A percentile compares a stretch with the other conserved stretches of the same genome.
Conservation (phyloP, 257 asterid genomes). For the Catharanthus roseus region DNA sequence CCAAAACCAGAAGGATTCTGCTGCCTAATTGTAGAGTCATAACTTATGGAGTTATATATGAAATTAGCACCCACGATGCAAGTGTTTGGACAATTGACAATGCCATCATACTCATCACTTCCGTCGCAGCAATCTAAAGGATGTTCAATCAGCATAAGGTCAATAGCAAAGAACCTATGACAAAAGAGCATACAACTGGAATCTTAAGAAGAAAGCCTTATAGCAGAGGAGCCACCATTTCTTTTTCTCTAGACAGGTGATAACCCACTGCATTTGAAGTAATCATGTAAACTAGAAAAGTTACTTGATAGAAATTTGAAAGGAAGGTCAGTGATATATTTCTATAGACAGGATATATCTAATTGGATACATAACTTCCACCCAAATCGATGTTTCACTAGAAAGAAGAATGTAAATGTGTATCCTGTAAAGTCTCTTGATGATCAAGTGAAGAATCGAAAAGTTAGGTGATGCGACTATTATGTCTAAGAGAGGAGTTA, state of each 20-base stretch:
- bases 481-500: neutral
- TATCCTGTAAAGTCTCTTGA: neutral
- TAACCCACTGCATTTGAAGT: neutral
- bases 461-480: neutral
- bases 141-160: slow-evolving; percentile 18
- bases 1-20: slow-evolving; percentile 27
- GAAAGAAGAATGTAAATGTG: neutral
- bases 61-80: slow-evolving; percentile 83
- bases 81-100: slow-evolving; percentile 54
- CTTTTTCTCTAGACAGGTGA: neutral
- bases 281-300: neutral
- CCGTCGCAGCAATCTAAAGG: slow-evolving; percentile 92
- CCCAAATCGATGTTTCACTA: neutral
- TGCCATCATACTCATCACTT: slow-evolving; percentile 89
- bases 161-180: slow-evolving; percentile 7
- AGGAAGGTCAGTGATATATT: neutral
- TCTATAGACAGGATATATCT: neutral
- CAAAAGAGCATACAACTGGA: neutral
- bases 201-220: neutral
- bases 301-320: neutral
- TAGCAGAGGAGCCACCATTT: neutral
- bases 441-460: neutral
- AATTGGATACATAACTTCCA: neutral
- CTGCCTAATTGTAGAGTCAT: slow-evolving; percentile 23
- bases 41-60: slow-evolving; percentile 40